A percentile compares a stretch with the other conserved stretches of the same genome.
Conservation (phyloP, 495 filamentous ascomycete species). For the Aspergillus affinis region DNA sequence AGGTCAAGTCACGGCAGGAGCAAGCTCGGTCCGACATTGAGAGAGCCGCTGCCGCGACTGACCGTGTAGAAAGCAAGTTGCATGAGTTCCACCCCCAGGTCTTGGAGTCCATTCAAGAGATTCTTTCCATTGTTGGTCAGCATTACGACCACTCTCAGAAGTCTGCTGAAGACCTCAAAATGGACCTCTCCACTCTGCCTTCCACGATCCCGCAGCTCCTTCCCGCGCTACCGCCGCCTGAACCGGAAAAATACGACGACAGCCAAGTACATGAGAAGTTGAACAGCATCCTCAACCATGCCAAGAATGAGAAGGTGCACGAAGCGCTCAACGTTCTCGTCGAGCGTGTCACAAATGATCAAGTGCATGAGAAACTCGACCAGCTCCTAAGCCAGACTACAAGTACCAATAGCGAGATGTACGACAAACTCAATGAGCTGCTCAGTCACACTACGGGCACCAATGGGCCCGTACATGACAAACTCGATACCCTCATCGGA, state of each 20-base stretch:
- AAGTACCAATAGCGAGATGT: constrained; percentile 50
- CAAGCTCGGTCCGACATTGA: constrained; percentile 74
- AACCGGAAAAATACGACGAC: constrained; percentile 65
- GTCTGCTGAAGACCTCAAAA: constrained; percentile 50
- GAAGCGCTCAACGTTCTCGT: constrained; percentile 82
- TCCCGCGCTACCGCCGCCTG: constrained; percentile 47
- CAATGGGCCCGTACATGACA: constrained; percentile 73
- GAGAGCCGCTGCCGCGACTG: constrained; percentile 67
- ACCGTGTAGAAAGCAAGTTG: constrained; percentile 71
- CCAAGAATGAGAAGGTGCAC: constrained; percentile 58
- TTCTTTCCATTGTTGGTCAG: constrained; percentile 74
- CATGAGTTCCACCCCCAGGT: constrained; percentile 83
- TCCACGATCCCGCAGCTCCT: constrained; percentile 47
- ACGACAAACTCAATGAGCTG: constrained; percentile 52
- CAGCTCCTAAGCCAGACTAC: constrained; percentile 61
- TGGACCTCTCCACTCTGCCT: constrained; percentile 54
- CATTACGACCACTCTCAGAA: constrained; percentile 70
- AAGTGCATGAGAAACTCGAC: constrained; percentile 45
- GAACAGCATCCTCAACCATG: constrained; percentile 71
- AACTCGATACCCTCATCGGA: constrained; percentile 47
- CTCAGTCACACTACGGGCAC: constrained; percentile 56
- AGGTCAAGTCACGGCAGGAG: constrained; percentile 72
- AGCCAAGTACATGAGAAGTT: constrained; percentile 75
- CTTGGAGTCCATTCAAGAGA: constrained; percentile 74
- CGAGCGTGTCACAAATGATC: constrained; percentile 50